Evolutionary conservation across 2,329 filamentous ascomycete species (phyloP).

Genomic region (Fusarium azukiicola): DNA sequence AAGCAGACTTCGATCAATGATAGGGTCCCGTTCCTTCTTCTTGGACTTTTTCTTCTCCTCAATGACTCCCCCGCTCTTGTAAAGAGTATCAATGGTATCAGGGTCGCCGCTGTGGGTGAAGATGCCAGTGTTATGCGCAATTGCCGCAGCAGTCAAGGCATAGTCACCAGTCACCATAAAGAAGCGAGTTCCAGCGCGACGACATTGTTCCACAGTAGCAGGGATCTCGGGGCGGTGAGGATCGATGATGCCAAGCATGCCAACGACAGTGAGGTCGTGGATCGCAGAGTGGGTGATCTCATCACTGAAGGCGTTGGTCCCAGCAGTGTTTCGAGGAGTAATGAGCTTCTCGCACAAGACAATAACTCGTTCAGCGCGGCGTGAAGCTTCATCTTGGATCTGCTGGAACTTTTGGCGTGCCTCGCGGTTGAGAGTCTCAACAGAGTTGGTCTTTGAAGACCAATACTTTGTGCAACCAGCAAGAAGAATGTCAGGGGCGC

Average conservation of each 20-base stretch:
- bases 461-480: conserved; percentile 61
- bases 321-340: conserved; percentile 50
- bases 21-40: conserved; percentile 37
- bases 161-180: conserved; percentile 73
- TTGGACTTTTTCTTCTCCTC: conserved; percentile 35
- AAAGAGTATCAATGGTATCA: conserved; percentile 57
- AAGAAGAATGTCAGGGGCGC: conserved; percentile 74
- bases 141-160: conserved; percentile 80
- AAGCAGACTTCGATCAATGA: conserved; percentile 52
- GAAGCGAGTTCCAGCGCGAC: conserved; percentile 68
- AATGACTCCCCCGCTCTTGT: conserved; percentile 22
- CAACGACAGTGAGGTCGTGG: conserved; percentile 70
- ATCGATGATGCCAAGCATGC: conserved; percentile 74
- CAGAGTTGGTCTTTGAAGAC: conserved; percentile 56
- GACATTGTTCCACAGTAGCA: conserved; percentile 64
- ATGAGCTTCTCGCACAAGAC: conserved; percentile 65
- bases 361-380: conserved; percentile 68
- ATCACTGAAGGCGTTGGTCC: conserved; percentile 73
- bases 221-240: conserved; percentile 68
- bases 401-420: conserved; percentile 59
- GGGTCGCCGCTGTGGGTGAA: conserved; percentile 73
- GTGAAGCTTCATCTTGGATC: conserved; percentile 65
- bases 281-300: conserved; percentile 67
- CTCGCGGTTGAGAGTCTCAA: conserved; percentile 60
- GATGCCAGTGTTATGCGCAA: conserved; percentile 83